phyloP scores from a whole-genome alignment of 495 filamentous ascomycete genomes.

The Astrothelium macrocarpum region DNA sequence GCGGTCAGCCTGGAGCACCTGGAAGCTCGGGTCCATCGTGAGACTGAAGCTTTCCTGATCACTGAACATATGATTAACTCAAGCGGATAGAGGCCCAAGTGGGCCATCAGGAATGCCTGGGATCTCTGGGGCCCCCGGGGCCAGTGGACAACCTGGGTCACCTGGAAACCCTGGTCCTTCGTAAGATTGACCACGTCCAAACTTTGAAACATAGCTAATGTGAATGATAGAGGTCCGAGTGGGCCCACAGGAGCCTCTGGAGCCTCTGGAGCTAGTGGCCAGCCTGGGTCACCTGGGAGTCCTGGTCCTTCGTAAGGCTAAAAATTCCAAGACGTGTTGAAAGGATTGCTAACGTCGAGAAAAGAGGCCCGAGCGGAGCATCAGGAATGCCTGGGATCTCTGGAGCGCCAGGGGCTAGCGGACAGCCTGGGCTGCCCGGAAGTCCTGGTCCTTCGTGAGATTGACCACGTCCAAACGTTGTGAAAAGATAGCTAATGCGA shows the following conservation, averaged over 20 bases:
- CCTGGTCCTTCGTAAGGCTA: background rate
- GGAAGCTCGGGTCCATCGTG: background rate
- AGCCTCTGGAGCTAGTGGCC: background rate
- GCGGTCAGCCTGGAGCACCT: background rate
- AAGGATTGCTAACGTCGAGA: background rate
- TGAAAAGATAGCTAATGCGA: no score
- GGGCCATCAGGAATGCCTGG: background rate
- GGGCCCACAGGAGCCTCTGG: conserved; percentile 4
- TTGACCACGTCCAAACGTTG: no score
- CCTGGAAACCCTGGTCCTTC: background rate
- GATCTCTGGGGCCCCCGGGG: background rate
- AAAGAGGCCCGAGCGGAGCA: background rate
- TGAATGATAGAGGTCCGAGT: background rate
- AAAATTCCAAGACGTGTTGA: background rate
- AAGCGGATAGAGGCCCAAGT: background rate
- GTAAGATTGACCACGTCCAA: background rate
- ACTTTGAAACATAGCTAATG: background rate
- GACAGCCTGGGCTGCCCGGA: background rate
- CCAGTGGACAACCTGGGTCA: background rate
- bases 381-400: background rate
- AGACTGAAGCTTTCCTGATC: background rate
- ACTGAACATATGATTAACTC: background rate
- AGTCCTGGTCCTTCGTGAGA: background rate
- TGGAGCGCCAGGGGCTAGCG: conserved; percentile 2
- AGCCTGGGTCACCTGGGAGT: background rate